phyloP scores from a whole-genome alignment of 2,329 filamentous ascomycete species.

The Camptophora hylomeconis region DNA sequence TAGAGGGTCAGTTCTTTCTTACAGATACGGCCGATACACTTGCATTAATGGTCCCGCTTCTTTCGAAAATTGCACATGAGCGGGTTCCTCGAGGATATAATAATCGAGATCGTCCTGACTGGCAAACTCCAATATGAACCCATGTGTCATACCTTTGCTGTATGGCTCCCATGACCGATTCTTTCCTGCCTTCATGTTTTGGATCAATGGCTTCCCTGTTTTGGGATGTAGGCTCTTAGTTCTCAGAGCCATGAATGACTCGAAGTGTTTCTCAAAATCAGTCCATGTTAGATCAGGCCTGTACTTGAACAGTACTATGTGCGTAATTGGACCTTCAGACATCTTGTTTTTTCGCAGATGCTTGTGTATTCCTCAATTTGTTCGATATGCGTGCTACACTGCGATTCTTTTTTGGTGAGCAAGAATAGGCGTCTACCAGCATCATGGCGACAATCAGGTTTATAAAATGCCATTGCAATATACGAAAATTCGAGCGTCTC shows the following conservation, averaged over 20 bases:
- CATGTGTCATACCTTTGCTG: constrained; percentile 47
- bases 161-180: constrained; percentile 32
- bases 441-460: no score
- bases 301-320: constrained; percentile 7
- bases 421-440: no score
- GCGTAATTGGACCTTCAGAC: constrained; percentile 4
- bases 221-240: constrained; percentile 46
- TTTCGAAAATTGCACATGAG: constrained; percentile 40
- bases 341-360: no score
- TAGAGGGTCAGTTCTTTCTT: no score
- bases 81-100: constrained; percentile 52
- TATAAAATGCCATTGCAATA: no score
- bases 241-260: constrained; percentile 37
- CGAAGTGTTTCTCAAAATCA: constrained; percentile 5
- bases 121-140: constrained; percentile 54
- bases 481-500: no score
- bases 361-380: no score
- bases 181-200: constrained; percentile 41
- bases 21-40: no score
- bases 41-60: constrained; percentile 6
- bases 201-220: constrained; percentile 47
- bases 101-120: constrained; percentile 52
- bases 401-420: no score
- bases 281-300: constrained; percentile 4
- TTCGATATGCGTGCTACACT: no score